These are phyloP conservation scores for Barbatosphaeria neglecta DNA, from an alignment of 495 filamentous ascomycete genomes.

Conservation along the genomic window DNA sequence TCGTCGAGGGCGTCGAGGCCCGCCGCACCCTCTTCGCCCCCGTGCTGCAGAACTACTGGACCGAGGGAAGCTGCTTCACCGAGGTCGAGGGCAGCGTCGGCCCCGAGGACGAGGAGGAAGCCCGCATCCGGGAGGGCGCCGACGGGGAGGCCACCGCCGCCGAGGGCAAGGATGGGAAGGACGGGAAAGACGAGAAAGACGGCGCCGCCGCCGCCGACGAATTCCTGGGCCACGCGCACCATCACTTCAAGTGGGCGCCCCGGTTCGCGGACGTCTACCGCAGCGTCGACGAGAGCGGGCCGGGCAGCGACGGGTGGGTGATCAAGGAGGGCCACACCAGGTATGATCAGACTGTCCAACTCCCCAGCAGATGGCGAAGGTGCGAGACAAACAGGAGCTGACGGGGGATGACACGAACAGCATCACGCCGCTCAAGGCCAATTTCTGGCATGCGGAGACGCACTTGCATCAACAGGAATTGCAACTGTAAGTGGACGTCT, in stretches of 20 bases:
- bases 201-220: no score
- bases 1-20: conserved; percentile 54
- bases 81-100: conserved; percentile 53
- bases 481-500: conserved; percentile 64
- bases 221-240: conserved; percentile 45
- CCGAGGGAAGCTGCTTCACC: conserved; percentile 65
- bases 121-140: conserved; percentile 51
- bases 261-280: conserved; percentile 74
- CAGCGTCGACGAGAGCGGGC: conserved; percentile 64
- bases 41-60: conserved; percentile 85
- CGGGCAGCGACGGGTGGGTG: conserved; percentile 91
- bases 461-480: conserved; percentile 56
- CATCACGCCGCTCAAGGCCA: conserved; percentile 82
- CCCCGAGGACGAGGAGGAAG: conserved; percentile 51
- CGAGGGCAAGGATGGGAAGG: conserved; percentile 16
- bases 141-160: conserved; percentile 34
- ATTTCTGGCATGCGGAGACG: conserved; percentile 72
- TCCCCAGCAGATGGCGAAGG: neutral
- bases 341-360: conserved; percentile 32
- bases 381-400: neutral
- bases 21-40: conserved; percentile 64
- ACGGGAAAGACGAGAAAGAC: conserved; percentile 12
- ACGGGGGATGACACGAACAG: conserved; percentile 25
- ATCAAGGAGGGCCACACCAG: conserved; percentile 82
- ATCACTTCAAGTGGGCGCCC: conserved; percentile 91